These are phyloP conservation scores for Gaeumannomyces sp. DNA, from an alignment of 2,329 filamentous ascomycete genomes.

Conservation along the genomic window DNA sequence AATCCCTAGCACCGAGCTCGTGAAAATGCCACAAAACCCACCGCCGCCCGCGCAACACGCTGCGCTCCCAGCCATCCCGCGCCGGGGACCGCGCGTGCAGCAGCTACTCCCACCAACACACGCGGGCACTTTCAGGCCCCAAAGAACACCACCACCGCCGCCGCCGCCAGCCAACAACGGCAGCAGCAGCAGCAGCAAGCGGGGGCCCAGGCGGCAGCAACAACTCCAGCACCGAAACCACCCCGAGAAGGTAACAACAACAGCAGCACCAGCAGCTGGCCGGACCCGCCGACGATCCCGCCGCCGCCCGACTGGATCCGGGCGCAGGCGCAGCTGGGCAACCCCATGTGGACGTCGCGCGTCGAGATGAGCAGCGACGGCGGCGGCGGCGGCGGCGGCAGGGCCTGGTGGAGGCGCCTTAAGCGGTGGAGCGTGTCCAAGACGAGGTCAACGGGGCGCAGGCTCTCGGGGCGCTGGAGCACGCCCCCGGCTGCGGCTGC, in stretches of 20 bases:
- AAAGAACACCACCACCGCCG: background rate
- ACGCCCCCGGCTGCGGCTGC: too few relatives aligned
- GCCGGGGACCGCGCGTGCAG: background rate
- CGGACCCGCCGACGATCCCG: conserved; percentile 7
- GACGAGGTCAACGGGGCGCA: background rate
- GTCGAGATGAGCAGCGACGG: background rate
- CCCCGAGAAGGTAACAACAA: background rate
- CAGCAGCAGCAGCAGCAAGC: background rate
- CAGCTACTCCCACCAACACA: too few relatives aligned
- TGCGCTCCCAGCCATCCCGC: too few relatives aligned
- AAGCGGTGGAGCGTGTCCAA: conserved; percentile 6
- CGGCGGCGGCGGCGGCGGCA: background rate
- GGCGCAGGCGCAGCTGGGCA: conserved; percentile 6
- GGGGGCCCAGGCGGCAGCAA: background rate
- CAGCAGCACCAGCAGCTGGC: background rate
- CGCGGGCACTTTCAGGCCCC: background rate
- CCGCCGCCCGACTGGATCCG: conserved; percentile 10
- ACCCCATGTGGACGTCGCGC: conserved; percentile 7
- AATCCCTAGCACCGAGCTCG: background rate
- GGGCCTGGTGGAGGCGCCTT: conserved; percentile 2
- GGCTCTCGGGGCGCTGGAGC: background rate
- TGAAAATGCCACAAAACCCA: background rate
- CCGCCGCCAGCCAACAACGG: too few relatives aligned
- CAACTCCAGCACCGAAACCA: background rate
- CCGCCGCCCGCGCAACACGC: too few relatives aligned